Evolutionary conservation across 2,329 filamentous ascomycete species (phyloP).

Genomic region (Trichoderma sp.): DNA sequence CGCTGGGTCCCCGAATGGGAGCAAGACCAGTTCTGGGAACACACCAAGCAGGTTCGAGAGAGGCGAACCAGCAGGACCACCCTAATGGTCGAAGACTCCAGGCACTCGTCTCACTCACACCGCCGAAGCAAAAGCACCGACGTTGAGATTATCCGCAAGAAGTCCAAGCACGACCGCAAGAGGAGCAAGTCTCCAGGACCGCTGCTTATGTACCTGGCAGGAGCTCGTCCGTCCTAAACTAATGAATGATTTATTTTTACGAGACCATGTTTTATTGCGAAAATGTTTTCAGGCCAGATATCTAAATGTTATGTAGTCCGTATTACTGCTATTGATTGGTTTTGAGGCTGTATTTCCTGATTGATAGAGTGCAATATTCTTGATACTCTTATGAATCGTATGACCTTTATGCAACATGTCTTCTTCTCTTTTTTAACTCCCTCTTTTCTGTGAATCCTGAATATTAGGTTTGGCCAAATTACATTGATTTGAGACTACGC

Average conservation of each 20-base stretch:
- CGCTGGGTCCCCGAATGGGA: conserved; percentile 71
- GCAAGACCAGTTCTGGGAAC: conserved; percentile 71
- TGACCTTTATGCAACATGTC: not conserved
- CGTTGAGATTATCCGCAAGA: conserved; percentile 61
- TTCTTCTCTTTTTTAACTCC: not conserved
- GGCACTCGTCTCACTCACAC: conserved; percentile 40
- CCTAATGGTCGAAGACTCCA: conserved; percentile 52
- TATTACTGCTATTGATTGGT: conserved; percentile 13
- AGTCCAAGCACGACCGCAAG: conserved; percentile 47
- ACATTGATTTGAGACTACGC: conserved; percentile 14
- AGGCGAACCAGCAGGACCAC: conserved; percentile 51
- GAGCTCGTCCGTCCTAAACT: conserved; percentile 47
- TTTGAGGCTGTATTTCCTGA: not conserved
- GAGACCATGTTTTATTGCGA: not conserved
- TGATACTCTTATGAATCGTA: not conserved
- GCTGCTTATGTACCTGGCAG: conserved; percentile 60
- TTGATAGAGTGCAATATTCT: not conserved
- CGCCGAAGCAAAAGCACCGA: conserved; percentile 40
- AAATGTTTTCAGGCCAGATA: not conserved
- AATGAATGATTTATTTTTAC: conserved; percentile 8
- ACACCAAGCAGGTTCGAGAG: conserved; percentile 67
- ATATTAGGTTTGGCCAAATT: not conserved
- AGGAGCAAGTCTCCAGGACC: conserved; percentile 59
- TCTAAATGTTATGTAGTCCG: conserved; percentile 13
- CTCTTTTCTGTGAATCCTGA: not conserved